Base-by-base conservation (phyloP, 1,139 yeast genomes). In the Candida labiduridarum region DNA sequence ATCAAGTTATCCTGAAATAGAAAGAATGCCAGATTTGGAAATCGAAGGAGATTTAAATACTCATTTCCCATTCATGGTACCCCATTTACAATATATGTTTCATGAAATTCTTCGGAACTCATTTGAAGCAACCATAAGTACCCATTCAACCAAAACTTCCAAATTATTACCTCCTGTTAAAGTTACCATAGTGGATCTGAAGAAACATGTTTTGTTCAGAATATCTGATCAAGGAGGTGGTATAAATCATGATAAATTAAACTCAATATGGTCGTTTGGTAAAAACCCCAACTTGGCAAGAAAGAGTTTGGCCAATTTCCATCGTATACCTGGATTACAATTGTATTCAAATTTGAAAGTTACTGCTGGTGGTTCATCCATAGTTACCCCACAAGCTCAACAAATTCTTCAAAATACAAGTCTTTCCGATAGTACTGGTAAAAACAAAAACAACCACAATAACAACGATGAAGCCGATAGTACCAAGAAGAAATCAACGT, bases 151-250 rank as follows among this genome's bases (percentile, higher is more conserved):
- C 8, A 55, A 56, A 16, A 63, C 68, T 1, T 57, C 68, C 10
- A 60, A 67, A 38, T 68, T 69, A 47, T 78, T 87, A 4, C 89
- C 90, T 0, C 89, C 96, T 0, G 83, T 92, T 19, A 74, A 72
- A 34, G 87, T 92, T 10, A 83, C 91, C 9, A 80, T 92, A 16
- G 76, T 89, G 1, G 80, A 85, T 56, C 82, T 89, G 30, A 76
- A 80, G 16, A 85, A 83, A 46, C 83, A 85, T 45, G 85, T 89
- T 34, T 73, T 85, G 4, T 87, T 92, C 64, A 77, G 96, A 48
- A 82, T 92, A 47, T 85, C 95, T 3, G 99, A 92, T 65, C 86
- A 82, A 57, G 97, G 97, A 6, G 97, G 97, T 18, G 99, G 98
- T 1, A 72, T 89, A 34, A 74, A 79, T 12, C 79, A 79, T 46